Conservation (phyloP, 2,329 filamentous ascomycete genomes). For the Cercospora zeina region DNA sequence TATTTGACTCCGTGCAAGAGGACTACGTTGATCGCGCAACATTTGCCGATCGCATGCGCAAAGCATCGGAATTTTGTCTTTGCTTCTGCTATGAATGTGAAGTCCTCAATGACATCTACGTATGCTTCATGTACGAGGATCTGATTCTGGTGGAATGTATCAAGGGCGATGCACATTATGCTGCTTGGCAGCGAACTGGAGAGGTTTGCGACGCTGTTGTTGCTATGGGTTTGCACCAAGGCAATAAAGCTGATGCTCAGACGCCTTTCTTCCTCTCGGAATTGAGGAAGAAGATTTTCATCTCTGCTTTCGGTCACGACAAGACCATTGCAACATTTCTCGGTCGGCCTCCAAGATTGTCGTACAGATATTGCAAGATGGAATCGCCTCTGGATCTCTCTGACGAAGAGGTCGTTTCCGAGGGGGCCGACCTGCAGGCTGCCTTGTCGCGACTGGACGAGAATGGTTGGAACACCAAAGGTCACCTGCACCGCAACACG, state of each 20-base stretch:
- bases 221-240: slow-evolving; percentile 41
- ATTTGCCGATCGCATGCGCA: slow-evolving; percentile 49
- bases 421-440: slow-evolving; percentile 45
- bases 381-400: slow-evolving; percentile 57
- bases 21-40: slow-evolving; percentile 51
- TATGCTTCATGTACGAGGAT: slow-evolving; percentile 40
- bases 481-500: slow-evolving; percentile 49
- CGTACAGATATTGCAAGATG: slow-evolving; percentile 55
- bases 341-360: slow-evolving; percentile 53
- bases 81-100: slow-evolving; percentile 42
- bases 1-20: slow-evolving; percentile 48
- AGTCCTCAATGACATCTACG: slow-evolving; percentile 40
- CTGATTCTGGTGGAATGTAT: slow-evolving; percentile 38
- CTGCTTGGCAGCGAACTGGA: slow-evolving; percentile 40
- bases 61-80: slow-evolving; percentile 39
- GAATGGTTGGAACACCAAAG: slow-evolving; percentile 56
- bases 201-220: slow-evolving; percentile 41
- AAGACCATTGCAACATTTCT: slow-evolving; percentile 40
- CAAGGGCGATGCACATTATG: slow-evolving; percentile 39
- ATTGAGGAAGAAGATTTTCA: slow-evolving; percentile 40
- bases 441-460: slow-evolving; percentile 48
- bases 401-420: slow-evolving; percentile 52
- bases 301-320: slow-evolving; percentile 39
- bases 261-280: slow-evolving; percentile 41
- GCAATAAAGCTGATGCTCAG: slow-evolving; percentile 35